Base-by-base conservation (phyloP, 208 protist genomes). In the Tritrichomonas foetus region DNA sequence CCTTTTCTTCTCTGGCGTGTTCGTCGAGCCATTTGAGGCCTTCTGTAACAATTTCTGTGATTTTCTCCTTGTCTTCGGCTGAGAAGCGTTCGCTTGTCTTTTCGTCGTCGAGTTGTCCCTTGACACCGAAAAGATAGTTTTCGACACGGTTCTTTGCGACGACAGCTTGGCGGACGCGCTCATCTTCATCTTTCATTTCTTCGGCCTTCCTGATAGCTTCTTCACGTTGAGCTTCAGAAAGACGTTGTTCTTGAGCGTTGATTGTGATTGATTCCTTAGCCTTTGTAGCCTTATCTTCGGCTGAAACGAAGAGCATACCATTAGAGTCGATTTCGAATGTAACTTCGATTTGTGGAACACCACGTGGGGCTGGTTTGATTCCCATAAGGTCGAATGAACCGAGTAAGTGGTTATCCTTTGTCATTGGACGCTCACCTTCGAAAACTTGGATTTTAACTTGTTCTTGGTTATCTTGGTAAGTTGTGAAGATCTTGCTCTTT, bases 371-470 rank as follows among this genome's bases (percentile, higher is more conserved):
- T 33, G 96, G 95, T 20, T 95, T 97, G 94, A 99, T 99, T 80
- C 97, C 97, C 3, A 94, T 95, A 20, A 98, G 96, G 94, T 98
- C 96, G 95, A 98, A 98, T 94, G 97, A 97, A 93, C 99, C 99
- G 27, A 99, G 97, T 25, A 98, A 96, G 96, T 99, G 98, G 97
- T 99, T 99, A 96, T 99, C 97, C 94, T 97, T 97, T 75, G 98
- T 99, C 95, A 98, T 96, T 30, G 96, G 94, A 41, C 98, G 98
- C 96, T 99, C 98, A 93, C 99, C 99, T 95, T 99, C 98, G 95
- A 97, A 99, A n/a, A 99, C 98, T 96, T 99, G 97, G 94, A 99
- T 98, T 84, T 99, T 96, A 75, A 99, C 99, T 84, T 97, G 98
- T n/a, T 96, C 95, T 97, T 99, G 99, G 96, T 99, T 98, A 95